These are phyloP conservation scores for Hypoxylon crocopeplum DNA, from an alignment of 495 filamentous ascomycete genomes.

Conservation along the genomic window DNA sequence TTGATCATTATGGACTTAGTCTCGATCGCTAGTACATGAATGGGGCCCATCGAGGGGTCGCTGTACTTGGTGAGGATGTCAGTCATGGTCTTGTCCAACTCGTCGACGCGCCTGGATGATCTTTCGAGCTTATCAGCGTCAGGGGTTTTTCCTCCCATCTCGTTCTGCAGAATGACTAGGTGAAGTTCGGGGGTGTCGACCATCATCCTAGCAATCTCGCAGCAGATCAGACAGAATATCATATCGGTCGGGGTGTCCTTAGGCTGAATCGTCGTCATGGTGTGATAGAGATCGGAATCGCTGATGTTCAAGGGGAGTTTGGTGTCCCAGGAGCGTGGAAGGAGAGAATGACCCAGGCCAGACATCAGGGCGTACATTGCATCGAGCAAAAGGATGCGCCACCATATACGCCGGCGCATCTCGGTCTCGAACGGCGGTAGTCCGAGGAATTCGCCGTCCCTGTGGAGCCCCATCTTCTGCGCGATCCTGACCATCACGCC, in stretches of 20 bases:
- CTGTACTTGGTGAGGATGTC: conserved; percentile 61
- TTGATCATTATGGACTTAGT: conserved; percentile 53
- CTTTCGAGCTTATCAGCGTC: conserved; percentile 50
- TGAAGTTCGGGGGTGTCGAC: conserved; percentile 53
- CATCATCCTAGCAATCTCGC: conserved; percentile 57
- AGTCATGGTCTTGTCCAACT: conserved; percentile 50
- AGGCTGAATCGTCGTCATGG: conserved; percentile 60
- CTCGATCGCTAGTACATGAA: conserved; percentile 62
- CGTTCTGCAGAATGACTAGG: conserved; percentile 50
- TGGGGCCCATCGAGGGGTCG: conserved; percentile 63
- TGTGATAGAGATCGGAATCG: conserved; percentile 64
- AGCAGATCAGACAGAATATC: conserved; percentile 67
- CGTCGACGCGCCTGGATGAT: conserved; percentile 58
- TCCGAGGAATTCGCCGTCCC: conserved; percentile 70
- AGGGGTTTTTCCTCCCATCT: conserved; percentile 34
- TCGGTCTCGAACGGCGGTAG: conserved; percentile 72
- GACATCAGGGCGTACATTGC: conserved; percentile 63
- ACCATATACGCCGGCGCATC: conserved; percentile 74
- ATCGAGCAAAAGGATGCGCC: conserved; percentile 75
- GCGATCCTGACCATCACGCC: conserved; percentile 70
- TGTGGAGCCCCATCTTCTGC: conserved; percentile 75
- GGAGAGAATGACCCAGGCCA: conserved; percentile 65
- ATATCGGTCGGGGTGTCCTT: conserved; percentile 69
- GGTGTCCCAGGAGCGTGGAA: conserved; percentile 56
- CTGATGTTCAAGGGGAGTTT: conserved; percentile 61